Evolutionary conservation across 148 eudicot species (phyloP).

Genomic region (Agrostemma githago): DNA sequence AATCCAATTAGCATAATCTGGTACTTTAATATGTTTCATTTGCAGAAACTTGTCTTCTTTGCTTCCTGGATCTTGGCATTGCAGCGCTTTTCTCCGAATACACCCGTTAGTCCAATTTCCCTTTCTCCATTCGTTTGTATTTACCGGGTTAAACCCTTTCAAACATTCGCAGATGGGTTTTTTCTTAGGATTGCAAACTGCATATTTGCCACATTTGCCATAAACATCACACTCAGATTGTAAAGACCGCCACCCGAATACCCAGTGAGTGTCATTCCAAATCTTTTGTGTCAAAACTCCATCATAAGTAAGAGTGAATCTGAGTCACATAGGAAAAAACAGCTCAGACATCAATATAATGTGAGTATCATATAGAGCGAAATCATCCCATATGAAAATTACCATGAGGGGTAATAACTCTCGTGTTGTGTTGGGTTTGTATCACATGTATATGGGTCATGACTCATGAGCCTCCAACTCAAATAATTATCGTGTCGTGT

Average conservation of each 20-base stretch:
- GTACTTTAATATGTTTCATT: constrained; percentile 29
- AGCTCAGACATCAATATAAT: no score
- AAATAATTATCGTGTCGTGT: no score
- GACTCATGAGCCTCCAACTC: no score
- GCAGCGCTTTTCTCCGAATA: constrained; percentile 21
- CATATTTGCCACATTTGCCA: constrained; percentile 37
- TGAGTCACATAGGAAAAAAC: not conserved
- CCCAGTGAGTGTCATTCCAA: not conserved
- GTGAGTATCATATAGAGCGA: no score
- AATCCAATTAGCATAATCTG: constrained; percentile 20
- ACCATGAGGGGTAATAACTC: no score
- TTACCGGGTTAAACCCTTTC: constrained; percentile 30
- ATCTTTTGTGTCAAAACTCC: not conserved
- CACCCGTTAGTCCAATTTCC: constrained; percentile 46
- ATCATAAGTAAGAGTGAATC: not conserved
- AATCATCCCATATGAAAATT: no score
- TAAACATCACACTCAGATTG: constrained; percentile 33
- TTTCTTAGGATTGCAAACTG: constrained; percentile 23
- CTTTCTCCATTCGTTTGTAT: constrained; percentile 23
- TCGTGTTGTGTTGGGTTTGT: no score
- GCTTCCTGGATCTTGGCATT: constrained; percentile 26
- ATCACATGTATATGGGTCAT: no score
- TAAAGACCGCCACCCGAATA: not conserved
- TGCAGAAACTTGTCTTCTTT: constrained; percentile 34
- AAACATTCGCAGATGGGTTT: constrained; percentile 40